A percentile compares a stretch with the other conserved stretches of the same genome.
Conservation (phyloP, 2,329 filamentous ascomycete species). For the Aureobasidium namibiae region DNA sequence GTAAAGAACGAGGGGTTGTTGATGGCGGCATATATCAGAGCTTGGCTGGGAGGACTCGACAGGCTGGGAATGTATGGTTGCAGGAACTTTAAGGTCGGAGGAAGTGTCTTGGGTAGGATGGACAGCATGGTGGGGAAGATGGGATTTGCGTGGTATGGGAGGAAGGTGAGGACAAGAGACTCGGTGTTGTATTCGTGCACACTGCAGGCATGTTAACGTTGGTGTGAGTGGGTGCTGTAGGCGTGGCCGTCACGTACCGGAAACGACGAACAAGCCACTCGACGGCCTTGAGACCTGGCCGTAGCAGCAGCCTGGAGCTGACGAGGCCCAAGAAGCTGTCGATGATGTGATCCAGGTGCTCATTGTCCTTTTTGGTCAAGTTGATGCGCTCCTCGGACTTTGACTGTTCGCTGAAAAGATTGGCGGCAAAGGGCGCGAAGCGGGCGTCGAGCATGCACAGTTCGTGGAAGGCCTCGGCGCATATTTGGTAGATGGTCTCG, state of each 20-base stretch:
- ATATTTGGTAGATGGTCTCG: conserved; percentile 79
- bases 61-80: conserved; percentile 75
- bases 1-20: conserved; percentile 70
- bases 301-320: conserved; percentile 67
- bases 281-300: conserved; percentile 79
- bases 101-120: conserved; percentile 70
- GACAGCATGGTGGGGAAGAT: conserved; percentile 80
- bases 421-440: conserved; percentile 65
- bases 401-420: conserved; percentile 89
- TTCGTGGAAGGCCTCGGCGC: conserved; percentile 82
- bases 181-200: conserved; percentile 86
- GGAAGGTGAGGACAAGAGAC: conserved; percentile 70
- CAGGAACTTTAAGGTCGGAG: conserved; percentile 72
- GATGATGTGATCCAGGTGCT: conserved; percentile 67
- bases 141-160: conserved; percentile 83
- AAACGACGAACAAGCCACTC: conserved; percentile 95
- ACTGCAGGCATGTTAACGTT: conserved; percentile 37
- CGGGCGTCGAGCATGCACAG: conserved; percentile 77
- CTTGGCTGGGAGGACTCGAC: conserved; percentile 67
- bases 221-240: conserved; percentile 16
- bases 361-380: conserved; percentile 74
- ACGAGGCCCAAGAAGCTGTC: conserved; percentile 77
- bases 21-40: conserved; percentile 74
- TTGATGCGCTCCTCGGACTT: conserved; percentile 79
- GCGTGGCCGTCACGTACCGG: conserved; percentile 46